Base-by-base conservation (phyloP, 306 rosid species). In the Oemleria cerasiformis region DNA sequence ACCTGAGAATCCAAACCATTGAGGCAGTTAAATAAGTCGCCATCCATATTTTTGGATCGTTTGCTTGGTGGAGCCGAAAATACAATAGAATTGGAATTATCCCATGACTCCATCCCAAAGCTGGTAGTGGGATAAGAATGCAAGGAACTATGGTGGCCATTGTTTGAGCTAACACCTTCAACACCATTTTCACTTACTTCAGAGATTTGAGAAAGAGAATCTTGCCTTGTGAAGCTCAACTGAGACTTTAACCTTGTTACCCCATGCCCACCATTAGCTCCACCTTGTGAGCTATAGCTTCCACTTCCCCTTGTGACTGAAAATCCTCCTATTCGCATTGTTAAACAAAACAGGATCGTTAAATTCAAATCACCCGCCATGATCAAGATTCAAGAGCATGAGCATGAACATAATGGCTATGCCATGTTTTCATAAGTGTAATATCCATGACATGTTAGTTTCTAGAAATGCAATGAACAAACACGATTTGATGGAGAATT, bases 151-250 rank as follows among this genome's bases (percentile, higher is more conserved):
- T 75, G 86, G 57, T 68, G 84, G 58, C 81, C 77, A 39, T 73
- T 75, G 62, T 77, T 73, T 20, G 89, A 83, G 71, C 68, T 74
- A 60, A 79, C 67, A 30, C 83, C 86, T 9, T 84, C 86, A 5
- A 72, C 81, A 8, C 21, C 73, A 20, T 76, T 73, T 43, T 90
- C 89, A 7, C 73, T 78, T 48, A 84, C 84, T 77, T 84, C 89
- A 11, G 92, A 83, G 71, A 87, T 84, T 20, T 90, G 92, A 45
- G 96, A 87, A 53, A 83, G 82, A 65, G 88, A 89, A 63, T 92
- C 98, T 73, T 90, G 98, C 56, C 88, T 80, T 16, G 88, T 87
- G 79, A 91, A 91, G 79, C 98, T 93, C 86, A 93, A 56, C 40
- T 93, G 96, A 2, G 94, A 74, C 76, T 86, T 91, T 79, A 91